Evolutionary conservation across 2,329 filamentous ascomycete genomes (phyloP), one percentile per base, ranked within the genome.

Genomic region (Dactylellina haptotyla): DNA sequence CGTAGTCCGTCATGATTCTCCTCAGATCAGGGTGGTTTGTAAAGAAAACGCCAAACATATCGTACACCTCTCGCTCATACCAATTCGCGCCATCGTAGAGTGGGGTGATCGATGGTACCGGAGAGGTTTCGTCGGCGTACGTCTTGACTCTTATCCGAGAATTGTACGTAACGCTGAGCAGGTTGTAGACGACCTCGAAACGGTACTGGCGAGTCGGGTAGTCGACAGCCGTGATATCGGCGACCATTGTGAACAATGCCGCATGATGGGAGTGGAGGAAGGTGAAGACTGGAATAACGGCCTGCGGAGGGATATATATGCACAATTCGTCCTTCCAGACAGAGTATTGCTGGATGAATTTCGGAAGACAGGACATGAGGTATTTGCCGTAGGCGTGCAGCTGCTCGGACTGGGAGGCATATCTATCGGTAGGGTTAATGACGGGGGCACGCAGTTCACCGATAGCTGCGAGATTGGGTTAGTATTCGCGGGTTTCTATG

Each of bases 321-420:
- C 90, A 93, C 80, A 99, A 88, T 83, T 99, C 95, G 81, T 99
- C 95, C 84, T 99, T 99, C 95, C 95, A 99, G 64, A 99, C 94
- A 10, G 93, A 96, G 84, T 98, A 98, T 84, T 99, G 95, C 84
- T 99, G 96, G 79, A 99, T 88, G 83, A 97, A 97, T 85, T 97
- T 98, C 79, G 95, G 96, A 80, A 99, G 83, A 82, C 92, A 96
- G 77, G 93, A 93, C 88, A 99, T 94, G 79, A 99, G 84, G 87
- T 97, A 99, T 80, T 96, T 89, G 79, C 95, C 95, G 81, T 99
- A 99, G 79, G 89, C 90, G 85, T 99, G 95, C 80, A 98, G 85
- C 80, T 89, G 87, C 77, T 96, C 91, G 77, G 91, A 88, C 84
- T 94, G 95, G 80, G 91, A 89, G 81, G 90, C 86, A 83, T 93